Conservation (phyloP, 192 early-diverging fungal species). For the Gamsiella multidivaricata region DNA sequence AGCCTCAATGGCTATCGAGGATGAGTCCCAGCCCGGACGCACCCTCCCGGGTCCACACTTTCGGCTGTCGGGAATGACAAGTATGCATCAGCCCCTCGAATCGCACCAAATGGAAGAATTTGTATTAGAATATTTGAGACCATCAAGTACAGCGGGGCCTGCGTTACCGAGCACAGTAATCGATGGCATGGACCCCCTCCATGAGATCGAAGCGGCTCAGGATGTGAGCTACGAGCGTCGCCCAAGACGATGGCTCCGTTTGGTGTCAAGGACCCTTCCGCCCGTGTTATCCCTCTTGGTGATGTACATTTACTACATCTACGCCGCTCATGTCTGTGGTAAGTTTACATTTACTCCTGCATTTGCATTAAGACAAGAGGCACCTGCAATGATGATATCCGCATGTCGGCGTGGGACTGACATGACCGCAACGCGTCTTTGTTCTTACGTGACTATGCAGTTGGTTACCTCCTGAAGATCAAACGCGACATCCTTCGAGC, state of each 20-base stretch:
- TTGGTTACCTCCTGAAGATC: slow-evolving; percentile 10
- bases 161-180: not conserved
- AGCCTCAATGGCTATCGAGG: slow-evolving; percentile 31
- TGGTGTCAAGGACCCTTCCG: slow-evolving; percentile 18
- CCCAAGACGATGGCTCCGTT: slow-evolving; percentile 1
- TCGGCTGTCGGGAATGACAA: not conserved
- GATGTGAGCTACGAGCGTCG: not conserved
- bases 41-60: slow-evolving; percentile 5
- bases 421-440: too few species aligned
- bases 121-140: not conserved
- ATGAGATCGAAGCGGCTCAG: slow-evolving; percentile 1
- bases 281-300: slow-evolving; percentile 15
- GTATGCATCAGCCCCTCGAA: not conserved
- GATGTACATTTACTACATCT: slow-evolving; percentile 45
- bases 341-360: not conserved
- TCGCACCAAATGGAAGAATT: not conserved
- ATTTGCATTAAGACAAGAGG: not conserved
- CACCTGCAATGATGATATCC: too few species aligned
- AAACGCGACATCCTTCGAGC: slow-evolving; percentile 11
- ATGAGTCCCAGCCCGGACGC: slow-evolving; percentile 22
- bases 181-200: not conserved
- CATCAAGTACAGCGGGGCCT: not conserved
- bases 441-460: not conserved
- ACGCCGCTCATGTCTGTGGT: slow-evolving; percentile 39
- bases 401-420: too few species aligned